Percentiles rank a stretch among this genome's conserved stretches.
These are phyloP conservation scores for Bipolaris gigantea DNA, from an alignment of 2,329 filamentous ascomycete species.

Conservation along the genomic window DNA sequence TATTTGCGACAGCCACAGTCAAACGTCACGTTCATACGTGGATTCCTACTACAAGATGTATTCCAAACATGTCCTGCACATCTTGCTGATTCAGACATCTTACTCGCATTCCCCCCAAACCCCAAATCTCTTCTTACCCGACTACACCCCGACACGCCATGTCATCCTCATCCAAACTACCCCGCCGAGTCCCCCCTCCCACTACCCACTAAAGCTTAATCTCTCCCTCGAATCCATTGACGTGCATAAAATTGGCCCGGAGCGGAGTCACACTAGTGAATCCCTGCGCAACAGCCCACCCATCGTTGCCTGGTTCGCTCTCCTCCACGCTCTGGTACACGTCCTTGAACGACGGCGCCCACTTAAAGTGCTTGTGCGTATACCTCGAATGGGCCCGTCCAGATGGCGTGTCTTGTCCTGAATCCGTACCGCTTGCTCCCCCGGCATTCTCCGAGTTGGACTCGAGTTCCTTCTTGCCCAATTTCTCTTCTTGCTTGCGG, in stretches of 20 bases:
- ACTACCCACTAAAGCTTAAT: slow-evolving; percentile 27
- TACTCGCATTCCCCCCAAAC: too few relatives aligned
- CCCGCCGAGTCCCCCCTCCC: too few relatives aligned
- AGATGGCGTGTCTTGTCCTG: slow-evolving; percentile 35
- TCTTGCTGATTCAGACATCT: too few relatives aligned
- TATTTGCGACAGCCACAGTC: not conserved
- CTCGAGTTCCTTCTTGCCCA: slow-evolving; percentile 48
- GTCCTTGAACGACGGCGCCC: slow-evolving; percentile 84
- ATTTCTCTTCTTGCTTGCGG: slow-evolving; percentile 62
- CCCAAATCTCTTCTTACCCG: too few relatives aligned
- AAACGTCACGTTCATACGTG: too few relatives aligned
- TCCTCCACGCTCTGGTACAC: slow-evolving; percentile 86
- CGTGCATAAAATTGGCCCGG: slow-evolving; percentile 88
- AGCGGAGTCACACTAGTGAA: slow-evolving; percentile 88
- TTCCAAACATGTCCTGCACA: too few relatives aligned
- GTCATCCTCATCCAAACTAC: not conserved
- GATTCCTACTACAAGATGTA: too few relatives aligned
- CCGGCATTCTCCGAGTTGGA: slow-evolving; percentile 21
- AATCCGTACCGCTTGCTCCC: slow-evolving; percentile 26
- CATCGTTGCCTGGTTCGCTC: slow-evolving; percentile 80
- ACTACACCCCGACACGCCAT: too few relatives aligned
- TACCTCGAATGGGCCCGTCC: slow-evolving; percentile 53
- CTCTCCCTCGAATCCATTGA: slow-evolving; percentile 34
- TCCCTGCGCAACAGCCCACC: slow-evolving; percentile 87
- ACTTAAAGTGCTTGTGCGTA: slow-evolving; percentile 88